phyloP scores from a whole-genome alignment of 2,329 filamentous ascomycete species.

The Aspergillus sergii region DNA sequence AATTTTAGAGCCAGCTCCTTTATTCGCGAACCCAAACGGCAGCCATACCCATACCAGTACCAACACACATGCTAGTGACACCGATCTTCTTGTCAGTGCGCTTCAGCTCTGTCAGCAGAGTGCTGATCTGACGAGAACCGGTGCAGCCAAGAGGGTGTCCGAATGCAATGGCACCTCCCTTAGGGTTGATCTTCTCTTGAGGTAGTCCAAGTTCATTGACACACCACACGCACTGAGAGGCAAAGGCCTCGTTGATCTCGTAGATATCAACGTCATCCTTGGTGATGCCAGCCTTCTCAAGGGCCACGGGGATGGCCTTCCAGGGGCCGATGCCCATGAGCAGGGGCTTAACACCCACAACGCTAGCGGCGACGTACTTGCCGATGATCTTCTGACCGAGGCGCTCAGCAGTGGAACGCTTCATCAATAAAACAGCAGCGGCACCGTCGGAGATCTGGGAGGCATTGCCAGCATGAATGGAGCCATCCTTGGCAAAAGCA shows the following conservation, averaged over 20 bases:
- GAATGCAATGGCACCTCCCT: slow-evolving; percentile 94
- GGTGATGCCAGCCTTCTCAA: slow-evolving; percentile 81
- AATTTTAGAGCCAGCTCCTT: slow-evolving; percentile 28
- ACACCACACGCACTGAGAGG: slow-evolving; percentile 92
- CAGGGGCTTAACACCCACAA: slow-evolving; percentile 87
- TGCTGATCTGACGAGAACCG: slow-evolving; percentile 89
- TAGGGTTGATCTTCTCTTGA: slow-evolving; percentile 89
- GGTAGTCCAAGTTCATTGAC: slow-evolving; percentile 83
- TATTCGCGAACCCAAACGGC: slow-evolving; percentile 96
- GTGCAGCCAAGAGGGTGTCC: slow-evolving; percentile 95
- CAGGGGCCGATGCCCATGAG: slow-evolving; percentile 96
- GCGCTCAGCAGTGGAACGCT: slow-evolving; percentile 82
- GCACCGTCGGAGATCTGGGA: slow-evolving; percentile 95
- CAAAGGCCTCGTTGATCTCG: slow-evolving; percentile 99
- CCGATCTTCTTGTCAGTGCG: slow-evolving; percentile 83
- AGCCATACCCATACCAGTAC: slow-evolving; percentile 97
- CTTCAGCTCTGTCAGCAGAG: slow-evolving; percentile 85
- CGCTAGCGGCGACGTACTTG: slow-evolving; percentile 83
- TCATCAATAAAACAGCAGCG: slow-evolving; percentile 93
- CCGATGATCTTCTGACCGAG: slow-evolving; percentile 88
- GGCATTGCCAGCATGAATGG: slow-evolving; percentile 95
- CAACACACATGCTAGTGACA: slow-evolving; percentile 93
- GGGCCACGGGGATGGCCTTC: slow-evolving; percentile 91
- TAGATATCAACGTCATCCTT: slow-evolving; percentile 94
- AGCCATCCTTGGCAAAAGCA: slow-evolving; percentile 87